Percentiles rank a stretch among this genome's conserved stretches.
Evolutionary conservation across 2,329 filamentous ascomycete genomes (phyloP).

Genomic region (Tolypocladium ovalisporum): DNA sequence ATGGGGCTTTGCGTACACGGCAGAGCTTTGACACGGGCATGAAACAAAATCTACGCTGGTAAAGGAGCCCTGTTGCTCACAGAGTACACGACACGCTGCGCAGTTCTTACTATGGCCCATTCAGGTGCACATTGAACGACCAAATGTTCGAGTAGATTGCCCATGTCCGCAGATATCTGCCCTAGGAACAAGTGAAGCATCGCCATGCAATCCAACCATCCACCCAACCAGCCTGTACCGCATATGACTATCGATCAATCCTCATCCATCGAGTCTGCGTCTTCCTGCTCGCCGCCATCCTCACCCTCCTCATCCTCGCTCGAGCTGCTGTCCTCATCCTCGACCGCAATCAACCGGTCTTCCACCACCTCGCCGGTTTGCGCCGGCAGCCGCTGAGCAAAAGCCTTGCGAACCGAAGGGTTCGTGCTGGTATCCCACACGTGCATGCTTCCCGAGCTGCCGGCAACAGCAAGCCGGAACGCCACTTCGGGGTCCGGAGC

Average conservation of each 20-base stretch:
- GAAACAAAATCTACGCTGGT: neutral
- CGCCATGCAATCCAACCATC: neutral
- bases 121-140: neutral
- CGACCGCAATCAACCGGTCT: constrained; percentile 70
- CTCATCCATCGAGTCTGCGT: constrained; percentile 15
- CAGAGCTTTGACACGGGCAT: neutral
- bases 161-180: neutral
- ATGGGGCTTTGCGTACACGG: neutral
- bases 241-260: constrained; percentile 6
- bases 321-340: constrained; percentile 56
- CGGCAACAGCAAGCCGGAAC: constrained; percentile 85
- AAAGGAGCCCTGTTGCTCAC: neutral
- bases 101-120: neutral
- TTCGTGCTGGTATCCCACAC: constrained; percentile 98
- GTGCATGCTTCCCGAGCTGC: constrained; percentile 85
- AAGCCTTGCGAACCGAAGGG: constrained; percentile 69
- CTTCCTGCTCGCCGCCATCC: constrained; percentile 36
- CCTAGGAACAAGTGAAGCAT: neutral
- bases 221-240: neutral
- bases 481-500: constrained; percentile 84
- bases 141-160: neutral
- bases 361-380: constrained; percentile 47
- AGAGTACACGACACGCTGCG: too few relatives aligned
- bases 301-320: constrained; percentile 44
- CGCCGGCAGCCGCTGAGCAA: constrained; percentile 56